Percentiles rank a stretch among this genome's conserved stretches.
Conservation (phyloP, 495 filamentous ascomycete genomes). For the Friedmanniomyces endolithicus region DNA sequence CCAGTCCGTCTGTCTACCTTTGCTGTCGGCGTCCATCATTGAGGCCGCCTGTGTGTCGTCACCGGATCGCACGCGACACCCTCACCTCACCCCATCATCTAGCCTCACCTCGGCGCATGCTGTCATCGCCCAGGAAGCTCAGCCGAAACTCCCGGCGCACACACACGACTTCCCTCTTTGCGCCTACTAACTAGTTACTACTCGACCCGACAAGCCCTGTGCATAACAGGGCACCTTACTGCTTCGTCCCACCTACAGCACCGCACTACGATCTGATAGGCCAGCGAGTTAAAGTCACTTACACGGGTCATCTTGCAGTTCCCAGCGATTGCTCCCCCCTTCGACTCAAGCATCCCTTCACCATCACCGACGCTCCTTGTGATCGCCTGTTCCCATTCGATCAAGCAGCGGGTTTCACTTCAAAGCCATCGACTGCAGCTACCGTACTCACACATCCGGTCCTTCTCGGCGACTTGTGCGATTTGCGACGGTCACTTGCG, state of each 20-base stretch:
- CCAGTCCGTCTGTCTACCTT: too few relatives aligned
- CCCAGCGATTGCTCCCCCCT: neutral
- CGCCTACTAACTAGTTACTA: too few relatives aligned
- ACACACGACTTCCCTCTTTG: too few relatives aligned
- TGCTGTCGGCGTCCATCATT: too few relatives aligned
- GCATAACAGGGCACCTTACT: too few relatives aligned
- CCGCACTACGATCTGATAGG: neutral
- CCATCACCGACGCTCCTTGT: neutral
- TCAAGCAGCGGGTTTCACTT: neutral
- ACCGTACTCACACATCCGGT: neutral
- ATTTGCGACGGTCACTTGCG: neutral
- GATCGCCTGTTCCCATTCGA: neutral
- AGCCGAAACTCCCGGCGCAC: neutral
- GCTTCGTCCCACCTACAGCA: neutral
- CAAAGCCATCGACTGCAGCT: too few relatives aligned
- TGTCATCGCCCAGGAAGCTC: neutral
- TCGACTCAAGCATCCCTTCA: neutral
- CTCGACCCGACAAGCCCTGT: too few relatives aligned
- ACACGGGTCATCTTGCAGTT: neutral
- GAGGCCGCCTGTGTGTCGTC: neutral
- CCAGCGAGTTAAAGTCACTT: neutral
- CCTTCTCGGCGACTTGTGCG: slow-evolving; percentile 6
- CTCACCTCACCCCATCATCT: neutral
- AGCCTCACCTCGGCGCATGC: neutral
- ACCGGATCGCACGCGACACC: neutral